Percentiles rank a stretch among this genome's conserved stretches.
Evolutionary conservation across 2,329 filamentous ascomycete species (phyloP).

Genomic region (Xylariaceae sp.): DNA sequence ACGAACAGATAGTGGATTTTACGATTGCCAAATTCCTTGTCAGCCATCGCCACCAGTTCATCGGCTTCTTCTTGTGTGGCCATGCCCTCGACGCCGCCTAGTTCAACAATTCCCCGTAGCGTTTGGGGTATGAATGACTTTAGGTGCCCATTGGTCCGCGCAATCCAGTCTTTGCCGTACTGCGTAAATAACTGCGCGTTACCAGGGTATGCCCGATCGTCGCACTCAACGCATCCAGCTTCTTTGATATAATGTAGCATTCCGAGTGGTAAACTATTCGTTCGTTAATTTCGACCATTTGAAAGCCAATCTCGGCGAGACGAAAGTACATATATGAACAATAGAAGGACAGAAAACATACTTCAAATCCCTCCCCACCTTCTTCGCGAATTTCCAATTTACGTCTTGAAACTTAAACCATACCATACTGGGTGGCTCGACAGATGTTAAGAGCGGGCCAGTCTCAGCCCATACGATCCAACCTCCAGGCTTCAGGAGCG

Average conservation of each 20-base stretch:
- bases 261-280: constrained; percentile 19
- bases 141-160: constrained; percentile 8
- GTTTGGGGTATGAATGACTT: constrained; percentile 15
- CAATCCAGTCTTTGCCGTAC: constrained; percentile 10
- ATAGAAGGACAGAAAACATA: constrained; percentile 2
- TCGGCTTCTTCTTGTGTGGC: constrained; percentile 20
- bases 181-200: constrained; percentile 12
- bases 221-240: constrained; percentile 24
- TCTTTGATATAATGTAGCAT: constrained; percentile 24
- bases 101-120: constrained; percentile 19
- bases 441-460: constrained; percentile 9
- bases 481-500: constrained; percentile 25
- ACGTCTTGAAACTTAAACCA: constrained; percentile 25
- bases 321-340: background rate
- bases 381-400: constrained; percentile 22
- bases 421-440: constrained; percentile 20
- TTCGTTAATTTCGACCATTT: background rate
- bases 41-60: constrained; percentile 14
- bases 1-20: constrained; percentile 18
- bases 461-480: constrained; percentile 24
- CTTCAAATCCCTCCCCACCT: constrained; percentile 23
- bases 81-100: constrained; percentile 28
- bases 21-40: constrained; percentile 12
- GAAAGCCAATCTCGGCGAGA: background rate
- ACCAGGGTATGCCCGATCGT: constrained; percentile 18